These are phyloP conservation scores for Neurospora sp. DNA, from an alignment of 2,329 filamentous ascomycete genomes.

Conservation along the genomic window DNA sequence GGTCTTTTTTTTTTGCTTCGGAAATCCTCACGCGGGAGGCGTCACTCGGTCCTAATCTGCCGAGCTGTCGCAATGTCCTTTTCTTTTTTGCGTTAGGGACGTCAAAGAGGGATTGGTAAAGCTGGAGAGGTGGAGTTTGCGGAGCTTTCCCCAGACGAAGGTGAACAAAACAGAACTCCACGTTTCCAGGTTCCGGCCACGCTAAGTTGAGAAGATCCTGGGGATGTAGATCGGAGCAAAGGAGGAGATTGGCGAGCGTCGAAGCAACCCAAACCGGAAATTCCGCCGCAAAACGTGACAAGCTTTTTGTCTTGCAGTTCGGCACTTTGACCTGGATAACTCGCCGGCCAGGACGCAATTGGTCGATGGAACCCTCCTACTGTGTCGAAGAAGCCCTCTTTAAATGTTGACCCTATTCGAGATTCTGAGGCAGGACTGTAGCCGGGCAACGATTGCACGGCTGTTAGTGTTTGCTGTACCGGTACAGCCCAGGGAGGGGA, in stretches of 20 bases:
- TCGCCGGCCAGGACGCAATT: slow-evolving; percentile 8
- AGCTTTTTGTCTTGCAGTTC: not conserved
- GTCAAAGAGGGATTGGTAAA: not conserved
- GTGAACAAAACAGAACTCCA: not conserved
- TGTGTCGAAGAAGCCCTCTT: not conserved
- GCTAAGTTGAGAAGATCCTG: not conserved
- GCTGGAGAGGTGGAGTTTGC: not conserved
- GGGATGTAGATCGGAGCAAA: not conserved
- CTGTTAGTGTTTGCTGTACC: not conserved
- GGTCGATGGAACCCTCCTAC: slow-evolving; percentile 1
- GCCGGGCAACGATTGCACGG: not conserved
- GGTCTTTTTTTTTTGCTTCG: not conserved
- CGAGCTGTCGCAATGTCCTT: not conserved
- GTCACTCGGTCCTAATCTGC: not conserved
- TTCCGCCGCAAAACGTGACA: not conserved
- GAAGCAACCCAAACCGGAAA: not conserved
- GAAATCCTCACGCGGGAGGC: not conserved
- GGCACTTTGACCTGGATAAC: not conserved
- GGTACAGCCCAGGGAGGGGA: not conserved
- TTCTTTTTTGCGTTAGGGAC: not conserved
- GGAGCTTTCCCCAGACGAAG: not conserved
- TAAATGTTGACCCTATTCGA: not conserved
- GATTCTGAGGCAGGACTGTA: not conserved
- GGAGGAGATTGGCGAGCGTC: not conserved
- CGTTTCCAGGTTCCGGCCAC: not conserved